Evolutionary conservation across 2,329 filamentous ascomycete species (phyloP), one percentile per base, ranked within the genome.

Genomic region (Penicillium sp.): DNA sequence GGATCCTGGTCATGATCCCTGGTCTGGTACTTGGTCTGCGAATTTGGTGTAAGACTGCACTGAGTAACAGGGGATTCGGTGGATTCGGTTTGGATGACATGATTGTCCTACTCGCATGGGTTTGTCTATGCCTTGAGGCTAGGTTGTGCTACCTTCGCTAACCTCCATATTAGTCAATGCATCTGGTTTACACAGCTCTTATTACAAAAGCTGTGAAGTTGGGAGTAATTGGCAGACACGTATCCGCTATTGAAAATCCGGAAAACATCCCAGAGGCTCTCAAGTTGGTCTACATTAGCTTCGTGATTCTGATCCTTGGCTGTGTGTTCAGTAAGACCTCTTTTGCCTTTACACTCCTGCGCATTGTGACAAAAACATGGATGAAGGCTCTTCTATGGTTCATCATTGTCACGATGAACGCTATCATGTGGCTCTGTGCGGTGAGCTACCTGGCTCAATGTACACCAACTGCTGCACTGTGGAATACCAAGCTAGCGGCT

Each of bases 31-130:
- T 67, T 19, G 58, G 50, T 10, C 43, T 69, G 3, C 59, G 62
- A 25, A 13, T 64, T 2, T 64, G 64, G 35, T 60, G 64, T 23
- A 69, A 69, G 37, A 50, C 61, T 2, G 55, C 50, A 14, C 53
- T 73, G 11, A 67, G 77, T 19, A 68, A 67, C 7, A 35, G 48
- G 29, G 74, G 74, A 2, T 55, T 72, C 5, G 75, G 77, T 46
- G 74, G 74, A 2, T 55, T 72, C 5, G 76, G 77, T 46, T 72
- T 76, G 52, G 69, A 73, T 49, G 69, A 75, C 9, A 72, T 72
- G 53, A 61, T 67, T 25, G 45, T 73, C 9, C 60, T 67, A 11
- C 61, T 72, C 47, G 50, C 69, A 21, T 62, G 73, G 23, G 65
- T 75, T 13, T 50, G 73, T n/a, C 39, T n/a, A 10, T 11, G 10